Conservation (phyloP, 2,329 filamentous ascomycete species). For the Colletotrichum truncatum region DNA sequence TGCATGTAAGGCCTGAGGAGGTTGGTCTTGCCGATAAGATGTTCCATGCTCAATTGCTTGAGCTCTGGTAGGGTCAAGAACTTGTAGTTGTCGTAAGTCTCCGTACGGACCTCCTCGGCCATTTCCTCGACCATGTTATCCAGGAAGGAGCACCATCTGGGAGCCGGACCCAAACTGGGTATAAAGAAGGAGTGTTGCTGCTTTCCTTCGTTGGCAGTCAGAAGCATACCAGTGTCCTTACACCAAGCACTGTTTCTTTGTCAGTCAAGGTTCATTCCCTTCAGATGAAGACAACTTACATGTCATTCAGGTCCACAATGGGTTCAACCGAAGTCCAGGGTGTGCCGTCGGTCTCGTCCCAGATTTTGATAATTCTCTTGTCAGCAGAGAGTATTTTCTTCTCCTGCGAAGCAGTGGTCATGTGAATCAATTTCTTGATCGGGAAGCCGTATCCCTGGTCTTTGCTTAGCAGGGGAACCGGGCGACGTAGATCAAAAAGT, state of each 20-base stretch:
- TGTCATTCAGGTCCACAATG: constrained; percentile 91
- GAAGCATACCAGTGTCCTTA: constrained; percentile 90
- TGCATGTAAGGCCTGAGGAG: constrained; percentile 97
- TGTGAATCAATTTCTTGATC: constrained; percentile 82
- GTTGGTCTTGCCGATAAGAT: constrained; percentile 90
- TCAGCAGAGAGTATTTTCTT: constrained; percentile 93
- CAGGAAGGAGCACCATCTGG: constrained; percentile 95
- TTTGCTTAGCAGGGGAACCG: constrained; percentile 85
- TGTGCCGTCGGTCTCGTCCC: constrained; percentile 83
- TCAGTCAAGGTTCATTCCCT: neutral
- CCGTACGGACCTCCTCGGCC: constrained; percentile 81
- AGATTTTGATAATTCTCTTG: constrained; percentile 96
- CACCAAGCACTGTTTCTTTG: constrained; percentile 72
- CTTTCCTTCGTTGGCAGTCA: constrained; percentile 96
- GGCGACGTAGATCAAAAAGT: constrained; percentile 91
- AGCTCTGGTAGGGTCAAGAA: constrained; percentile 92
- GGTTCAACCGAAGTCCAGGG: constrained; percentile 98
- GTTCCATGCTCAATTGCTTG: constrained; percentile 83
- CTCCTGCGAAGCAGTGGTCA: constrained; percentile 77
- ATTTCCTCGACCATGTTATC: constrained; percentile 99
- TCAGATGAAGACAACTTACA: constrained; percentile 46
- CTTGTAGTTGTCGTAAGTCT: constrained; percentile 99
- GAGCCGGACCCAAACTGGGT: constrained; percentile 90
- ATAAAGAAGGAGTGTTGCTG: constrained; percentile 97
- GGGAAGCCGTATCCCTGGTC: constrained; percentile 96